A percentile compares a stretch with the other conserved stretches of the same genome.
Conservation (phyloP, 345 rosid genomes). For the Pseudoturritis turrita region DNA sequence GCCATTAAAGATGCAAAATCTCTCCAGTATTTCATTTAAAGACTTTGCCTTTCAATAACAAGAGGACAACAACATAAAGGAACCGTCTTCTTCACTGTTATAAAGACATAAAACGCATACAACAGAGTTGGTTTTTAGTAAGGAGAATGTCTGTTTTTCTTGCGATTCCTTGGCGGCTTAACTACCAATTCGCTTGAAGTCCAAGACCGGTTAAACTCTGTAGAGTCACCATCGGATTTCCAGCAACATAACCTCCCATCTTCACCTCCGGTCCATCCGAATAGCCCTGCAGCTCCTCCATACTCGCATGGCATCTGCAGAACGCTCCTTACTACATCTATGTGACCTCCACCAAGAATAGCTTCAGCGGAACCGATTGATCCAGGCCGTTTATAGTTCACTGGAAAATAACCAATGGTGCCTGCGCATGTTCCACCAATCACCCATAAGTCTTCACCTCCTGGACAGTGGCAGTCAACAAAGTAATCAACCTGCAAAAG, state of each 20-base stretch:
- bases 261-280: slow-evolving; percentile 95
- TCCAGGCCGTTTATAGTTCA: slow-evolving; percentile 39
- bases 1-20: not conserved
- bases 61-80: not conserved
- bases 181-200: slow-evolving; percentile 52
- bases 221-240: slow-evolving; percentile 55
- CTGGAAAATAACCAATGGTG: slow-evolving; percentile 76
- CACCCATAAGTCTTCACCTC: slow-evolving; percentile 74
- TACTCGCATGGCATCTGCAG: slow-evolving; percentile 52
- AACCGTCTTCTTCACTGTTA: not conserved
- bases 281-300: slow-evolving; percentile 46
- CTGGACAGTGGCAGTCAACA: slow-evolving; percentile 71
- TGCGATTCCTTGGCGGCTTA: slow-evolving; percentile 38
- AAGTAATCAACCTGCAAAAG: slow-evolving; percentile 80
- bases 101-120: not conserved
- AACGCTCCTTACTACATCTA: slow-evolving; percentile 62
- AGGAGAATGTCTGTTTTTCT: slow-evolving; percentile 56
- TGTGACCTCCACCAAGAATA: slow-evolving; percentile 80
- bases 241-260: slow-evolving; percentile 95
- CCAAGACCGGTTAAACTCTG: slow-evolving; percentile 57
- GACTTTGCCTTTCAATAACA: not conserved
- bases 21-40: not conserved
- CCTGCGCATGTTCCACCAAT: slow-evolving; percentile 83
- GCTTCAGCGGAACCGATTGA: slow-evolving; percentile 64
- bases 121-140: slow-evolving; percentile 28